A percentile compares a stretch with the other conserved stretches of the same genome.
Evolutionary conservation across 352 stramenopile genomes (phyloP).

Genomic region (Elongisporangium prolatum): DNA sequence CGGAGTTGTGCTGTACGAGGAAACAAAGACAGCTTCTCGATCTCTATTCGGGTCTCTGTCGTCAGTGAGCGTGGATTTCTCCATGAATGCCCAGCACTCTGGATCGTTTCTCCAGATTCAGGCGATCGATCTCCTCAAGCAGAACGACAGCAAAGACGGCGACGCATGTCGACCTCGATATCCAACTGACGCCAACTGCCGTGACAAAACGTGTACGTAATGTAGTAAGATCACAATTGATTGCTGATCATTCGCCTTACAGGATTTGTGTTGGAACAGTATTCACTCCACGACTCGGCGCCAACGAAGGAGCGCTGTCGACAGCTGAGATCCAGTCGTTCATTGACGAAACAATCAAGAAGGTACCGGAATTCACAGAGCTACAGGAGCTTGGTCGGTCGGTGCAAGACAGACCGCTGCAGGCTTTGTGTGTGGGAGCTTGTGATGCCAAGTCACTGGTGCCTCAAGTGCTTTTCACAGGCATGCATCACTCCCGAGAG

Average conservation of each 20-base stretch:
- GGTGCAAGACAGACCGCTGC: constrained; percentile 48
- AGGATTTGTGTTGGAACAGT: constrained; percentile 13
- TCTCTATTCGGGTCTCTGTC: constrained; percentile 3
- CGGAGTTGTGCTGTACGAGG: constrained; percentile 39
- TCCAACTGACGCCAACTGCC: constrained; percentile 31
- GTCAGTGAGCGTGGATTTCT: constrained; percentile 12
- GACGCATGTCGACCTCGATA: constrained; percentile 24
- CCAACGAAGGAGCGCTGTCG: constrained; percentile 59
- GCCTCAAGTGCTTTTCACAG: constrained; percentile 73
- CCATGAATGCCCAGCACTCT: constrained; percentile 12
- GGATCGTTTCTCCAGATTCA: constrained; percentile 15
- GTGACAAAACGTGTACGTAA: constrained; percentile 32
- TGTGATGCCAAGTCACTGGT: constrained; percentile 19
- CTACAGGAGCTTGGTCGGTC: constrained; percentile 58
- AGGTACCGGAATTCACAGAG: constrained; percentile 41
- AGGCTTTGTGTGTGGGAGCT: constrained; percentile 63
- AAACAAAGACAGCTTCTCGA: constrained; percentile 2
- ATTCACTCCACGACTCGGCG: constrained; percentile 48
- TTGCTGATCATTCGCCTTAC: background rate
- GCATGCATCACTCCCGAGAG: constrained; percentile 83
- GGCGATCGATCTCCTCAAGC: constrained; percentile 18
- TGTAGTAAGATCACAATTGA: background rate
- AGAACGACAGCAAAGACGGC: constrained; percentile 20
- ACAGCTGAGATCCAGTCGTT: constrained; percentile 55
- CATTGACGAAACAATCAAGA: constrained; percentile 29